phyloP scores from a whole-genome alignment of 2,329 filamentous ascomycete species.

The Claviceps capensis region DNA sequence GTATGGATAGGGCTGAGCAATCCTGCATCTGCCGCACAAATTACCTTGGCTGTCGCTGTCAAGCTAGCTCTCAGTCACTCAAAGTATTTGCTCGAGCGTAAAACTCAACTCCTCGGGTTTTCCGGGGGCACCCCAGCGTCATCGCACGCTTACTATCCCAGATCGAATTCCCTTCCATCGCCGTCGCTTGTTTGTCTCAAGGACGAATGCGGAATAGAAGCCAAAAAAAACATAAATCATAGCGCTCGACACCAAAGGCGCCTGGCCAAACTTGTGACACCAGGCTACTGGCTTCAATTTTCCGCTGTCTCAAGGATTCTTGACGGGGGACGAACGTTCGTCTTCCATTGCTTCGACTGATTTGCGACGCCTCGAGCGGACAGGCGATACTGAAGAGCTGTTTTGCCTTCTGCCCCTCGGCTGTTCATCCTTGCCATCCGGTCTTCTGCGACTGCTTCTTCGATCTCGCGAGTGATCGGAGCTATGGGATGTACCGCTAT shows the following conservation, averaged over 20 bases:
- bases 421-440: conserved; percentile 2
- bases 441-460: conserved; percentile 1
- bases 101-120: background rate
- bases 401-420: conserved; percentile 28
- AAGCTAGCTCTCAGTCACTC: background rate
- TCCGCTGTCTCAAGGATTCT: background rate
- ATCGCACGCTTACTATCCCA: background rate
- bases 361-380: conserved; percentile 34
- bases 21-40: background rate
- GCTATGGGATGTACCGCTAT: conserved; percentile 1
- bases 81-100: background rate
- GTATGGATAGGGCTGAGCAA: background rate
- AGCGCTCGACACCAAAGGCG: background rate
- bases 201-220: background rate
- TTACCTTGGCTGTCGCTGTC: background rate
- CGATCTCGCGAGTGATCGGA: conserved; percentile 2
- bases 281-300: background rate
- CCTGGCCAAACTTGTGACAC: background rate
- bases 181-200: background rate
- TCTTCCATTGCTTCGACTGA: conserved; percentile 41
- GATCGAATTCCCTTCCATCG: background rate
- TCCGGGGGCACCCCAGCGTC: too few relatives aligned
- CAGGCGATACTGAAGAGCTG: conserved; percentile 38
- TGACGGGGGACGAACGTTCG: conserved; percentile 11
- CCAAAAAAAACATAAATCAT: background rate